These are phyloP conservation scores for Elasticomyces elasticus DNA, from an alignment of 495 filamentous ascomycete genomes.

Conservation along the genomic window DNA sequence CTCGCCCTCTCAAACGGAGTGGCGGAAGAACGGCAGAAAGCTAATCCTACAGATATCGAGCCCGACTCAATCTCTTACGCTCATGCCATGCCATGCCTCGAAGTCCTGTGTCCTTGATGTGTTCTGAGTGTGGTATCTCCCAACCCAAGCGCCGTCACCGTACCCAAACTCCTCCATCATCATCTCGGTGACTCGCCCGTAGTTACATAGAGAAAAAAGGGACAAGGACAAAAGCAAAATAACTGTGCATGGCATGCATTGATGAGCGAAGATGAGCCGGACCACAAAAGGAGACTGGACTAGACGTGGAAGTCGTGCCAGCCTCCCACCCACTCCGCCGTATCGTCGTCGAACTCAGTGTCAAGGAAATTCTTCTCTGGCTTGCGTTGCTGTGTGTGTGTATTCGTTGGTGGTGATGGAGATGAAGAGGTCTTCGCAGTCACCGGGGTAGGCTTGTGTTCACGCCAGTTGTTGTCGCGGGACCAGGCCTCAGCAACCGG, in stretches of 20 bases:
- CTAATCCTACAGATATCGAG: constrained; percentile 13
- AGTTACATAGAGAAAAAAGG: neutral
- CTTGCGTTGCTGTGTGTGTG: constrained; percentile 3
- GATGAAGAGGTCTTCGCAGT: neutral
- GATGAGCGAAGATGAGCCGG: neutral
- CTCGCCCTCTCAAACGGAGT: neutral
- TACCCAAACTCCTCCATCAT: neutral
- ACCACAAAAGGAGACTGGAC: constrained; percentile 4
- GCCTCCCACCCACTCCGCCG: constrained; percentile 78
- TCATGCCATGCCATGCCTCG: constrained; percentile 1
- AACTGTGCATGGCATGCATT: neutral
- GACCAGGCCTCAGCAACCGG: constrained; percentile 8
- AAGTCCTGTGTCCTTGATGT: neutral
- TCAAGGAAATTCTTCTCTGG: constrained; percentile 17
- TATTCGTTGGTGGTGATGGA: neutral
- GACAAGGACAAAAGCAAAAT: neutral
- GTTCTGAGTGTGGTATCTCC: neutral
- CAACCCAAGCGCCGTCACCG: neutral
- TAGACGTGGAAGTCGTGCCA: constrained; percentile 54
- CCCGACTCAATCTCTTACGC: neutral
- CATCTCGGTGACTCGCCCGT: neutral
- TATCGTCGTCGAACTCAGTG: constrained; percentile 41
- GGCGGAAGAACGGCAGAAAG: constrained; percentile 1
- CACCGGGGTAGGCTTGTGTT: constrained; percentile 2
- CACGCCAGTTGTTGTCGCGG: constrained; percentile 16